Conservation (phyloP, 176 grass and related monocot species). For the Carex kokanica region DNA sequence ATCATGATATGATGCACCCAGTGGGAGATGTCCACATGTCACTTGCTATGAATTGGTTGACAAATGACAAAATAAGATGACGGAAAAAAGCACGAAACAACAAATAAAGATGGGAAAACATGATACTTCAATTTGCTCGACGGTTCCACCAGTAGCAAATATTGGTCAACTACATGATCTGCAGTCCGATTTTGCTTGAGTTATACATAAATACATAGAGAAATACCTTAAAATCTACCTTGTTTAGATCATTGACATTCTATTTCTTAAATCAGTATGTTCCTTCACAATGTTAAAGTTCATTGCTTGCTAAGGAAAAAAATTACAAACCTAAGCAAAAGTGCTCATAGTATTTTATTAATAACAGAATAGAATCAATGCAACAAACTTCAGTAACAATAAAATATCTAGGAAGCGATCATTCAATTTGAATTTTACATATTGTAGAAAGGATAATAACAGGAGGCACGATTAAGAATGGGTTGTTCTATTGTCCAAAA, state of each 20-base stretch:
- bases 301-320: slow-evolving; percentile 18
- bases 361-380: not conserved
- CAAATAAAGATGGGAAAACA: not conserved
- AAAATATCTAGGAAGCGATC: not conserved
- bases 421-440: not conserved
- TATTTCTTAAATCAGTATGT: slow-evolving; percentile 7
- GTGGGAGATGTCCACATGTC: slow-evolving; percentile 60
- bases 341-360: not conserved
- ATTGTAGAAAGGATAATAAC: not conserved
- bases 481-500: not conserved
- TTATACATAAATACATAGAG: slow-evolving; percentile 11
- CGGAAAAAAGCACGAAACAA: not conserved
- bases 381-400: not conserved
- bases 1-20: slow-evolving; percentile 52
- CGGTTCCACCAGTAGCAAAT: not conserved
- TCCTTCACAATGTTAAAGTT: slow-evolving; percentile 2
- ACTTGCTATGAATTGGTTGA: slow-evolving; percentile 66
- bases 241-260: slow-evolving; percentile 8
- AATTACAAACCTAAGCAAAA: slow-evolving; percentile 1
- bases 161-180: slow-evolving; percentile 6
- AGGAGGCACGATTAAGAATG: not conserved
- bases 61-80: slow-evolving; percentile 11
- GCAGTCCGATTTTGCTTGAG: not conserved
- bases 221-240: not conserved
- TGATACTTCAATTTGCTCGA: not conserved